phyloP scores from a whole-genome alignment of 2,329 filamentous ascomycete species.

The Aspergillus fructus region DNA sequence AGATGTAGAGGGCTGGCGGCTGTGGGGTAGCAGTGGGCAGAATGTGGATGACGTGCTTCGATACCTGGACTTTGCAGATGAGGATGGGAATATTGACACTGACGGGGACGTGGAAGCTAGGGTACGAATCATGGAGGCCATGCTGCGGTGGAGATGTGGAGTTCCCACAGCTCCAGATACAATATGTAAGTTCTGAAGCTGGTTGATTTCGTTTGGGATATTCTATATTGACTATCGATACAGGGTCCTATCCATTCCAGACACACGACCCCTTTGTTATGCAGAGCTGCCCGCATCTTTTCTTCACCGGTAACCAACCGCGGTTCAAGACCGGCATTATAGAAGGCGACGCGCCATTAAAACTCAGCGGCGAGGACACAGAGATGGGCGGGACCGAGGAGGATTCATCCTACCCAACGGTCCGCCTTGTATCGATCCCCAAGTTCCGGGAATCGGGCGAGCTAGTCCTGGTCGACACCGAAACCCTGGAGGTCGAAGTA shows the following conservation, averaged over 20 bases:
- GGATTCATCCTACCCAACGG: conserved; percentile 61
- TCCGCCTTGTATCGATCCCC: conserved; percentile 80
- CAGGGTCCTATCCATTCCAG: conserved; percentile 95
- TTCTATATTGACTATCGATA: conserved; percentile 1
- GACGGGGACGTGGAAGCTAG: conserved; percentile 62
- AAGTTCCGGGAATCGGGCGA: conserved; percentile 76
- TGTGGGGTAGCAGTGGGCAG: conserved; percentile 86
- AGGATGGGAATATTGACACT: conserved; percentile 26
- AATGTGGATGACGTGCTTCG: conserved; percentile 92
- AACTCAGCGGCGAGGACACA: conserved; percentile 33
- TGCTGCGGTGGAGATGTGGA: conserved; percentile 86
- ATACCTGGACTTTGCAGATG: conserved; percentile 64
- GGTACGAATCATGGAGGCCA: conserved; percentile 87
- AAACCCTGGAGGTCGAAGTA: conserved; percentile 76
- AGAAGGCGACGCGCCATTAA: conserved; percentile 46
- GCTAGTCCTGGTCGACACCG: conserved; percentile 78
- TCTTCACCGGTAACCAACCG: conserved; percentile 84
- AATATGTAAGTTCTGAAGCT: conserved; percentile 63
- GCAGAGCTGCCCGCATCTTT: conserved; percentile 81
- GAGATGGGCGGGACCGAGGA: conserved; percentile 41
- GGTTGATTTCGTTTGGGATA: not conserved
- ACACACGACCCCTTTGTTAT: conserved; percentile 90
- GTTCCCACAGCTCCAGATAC: conserved; percentile 97
- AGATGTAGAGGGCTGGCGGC: conserved; percentile 83
- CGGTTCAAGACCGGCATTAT: conserved; percentile 72